Evolutionary conservation across 78 protist genomes (phyloP).

Genomic region (Dictyostelium brefeldianum): DNA sequence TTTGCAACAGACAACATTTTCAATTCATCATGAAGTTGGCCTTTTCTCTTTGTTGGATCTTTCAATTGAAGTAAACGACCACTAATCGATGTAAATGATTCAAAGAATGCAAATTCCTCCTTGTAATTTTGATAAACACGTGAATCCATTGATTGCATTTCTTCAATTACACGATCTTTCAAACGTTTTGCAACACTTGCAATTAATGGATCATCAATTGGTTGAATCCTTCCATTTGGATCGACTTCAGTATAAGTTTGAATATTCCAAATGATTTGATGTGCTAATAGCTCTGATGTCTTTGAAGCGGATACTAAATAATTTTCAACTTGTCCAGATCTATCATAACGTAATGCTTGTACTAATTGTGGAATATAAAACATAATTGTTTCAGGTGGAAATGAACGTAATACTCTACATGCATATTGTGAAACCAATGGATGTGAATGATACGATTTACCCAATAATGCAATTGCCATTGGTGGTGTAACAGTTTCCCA

Average conservation of each 20-base stretch:
- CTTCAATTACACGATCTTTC: conserved; percentile 34
- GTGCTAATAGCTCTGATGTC: conserved; percentile 82
- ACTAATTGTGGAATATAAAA: conserved; percentile 94
- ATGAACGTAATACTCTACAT: conserved; percentile 64
- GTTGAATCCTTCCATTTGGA: conserved; percentile 41
- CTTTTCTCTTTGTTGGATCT: conserved; percentile 72
- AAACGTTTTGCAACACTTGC: conserved; percentile 54
- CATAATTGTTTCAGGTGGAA: conserved; percentile 87
- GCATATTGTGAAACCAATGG: conserved; percentile 87
- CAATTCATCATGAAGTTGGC: conserved; percentile 57
- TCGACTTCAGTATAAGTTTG: conserved; percentile 81
- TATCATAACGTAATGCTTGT: conserved; percentile 86
- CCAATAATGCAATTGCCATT: conserved; percentile 74
- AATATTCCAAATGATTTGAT: conserved; percentile 93
- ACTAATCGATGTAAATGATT: conserved; percentile 82
- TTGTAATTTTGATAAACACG: conserved; percentile 34
- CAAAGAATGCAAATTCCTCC: conserved; percentile 92
- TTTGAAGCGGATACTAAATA: conserved; percentile 64
- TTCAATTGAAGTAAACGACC: conserved; percentile 85
- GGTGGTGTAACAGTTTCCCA: conserved; percentile 88
- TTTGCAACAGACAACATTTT: background rate
- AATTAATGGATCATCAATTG: conserved; percentile 58
- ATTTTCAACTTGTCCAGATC: conserved; percentile 69
- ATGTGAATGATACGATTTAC: conserved; percentile 45
- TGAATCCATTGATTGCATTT: conserved; percentile 12